Evolutionary conservation across 1,284 basidiomycete genomes (phyloP).

Genomic region (Vanrija sp.): DNA sequence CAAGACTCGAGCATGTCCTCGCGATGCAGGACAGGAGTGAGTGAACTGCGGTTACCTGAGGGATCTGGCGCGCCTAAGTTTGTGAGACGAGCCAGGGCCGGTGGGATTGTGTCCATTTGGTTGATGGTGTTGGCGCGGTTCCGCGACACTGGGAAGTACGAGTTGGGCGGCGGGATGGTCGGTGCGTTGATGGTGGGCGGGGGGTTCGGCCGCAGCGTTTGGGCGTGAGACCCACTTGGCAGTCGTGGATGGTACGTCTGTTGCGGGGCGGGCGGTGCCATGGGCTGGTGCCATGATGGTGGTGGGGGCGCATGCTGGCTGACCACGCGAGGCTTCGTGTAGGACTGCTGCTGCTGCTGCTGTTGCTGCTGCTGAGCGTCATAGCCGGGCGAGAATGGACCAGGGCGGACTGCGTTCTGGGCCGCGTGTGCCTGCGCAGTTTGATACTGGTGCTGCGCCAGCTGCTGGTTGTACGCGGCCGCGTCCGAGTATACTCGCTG

Average conservation of each 20-base stretch:
- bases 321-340: conserved; percentile 9
- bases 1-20: conserved; percentile 86
- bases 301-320: conserved; percentile 42
- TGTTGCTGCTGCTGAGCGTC: conserved; percentile 16
- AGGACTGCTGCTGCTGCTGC: conserved; percentile 6
- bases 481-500: conserved; percentile 86
- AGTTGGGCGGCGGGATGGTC: conserved; percentile 51
- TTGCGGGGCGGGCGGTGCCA: conserved; percentile 23
- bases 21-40: conserved; percentile 82
- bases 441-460: conserved; percentile 89
- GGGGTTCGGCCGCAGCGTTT: conserved; percentile 34
- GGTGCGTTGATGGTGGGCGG: conserved; percentile 43
- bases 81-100: conserved; percentile 79
- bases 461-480: conserved; percentile 88
- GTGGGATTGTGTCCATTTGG: conserved; percentile 83
- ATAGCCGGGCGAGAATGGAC: conserved; percentile 36
- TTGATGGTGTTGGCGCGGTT: conserved; percentile 80
- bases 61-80: conserved; percentile 79
- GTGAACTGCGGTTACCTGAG: conserved; percentile 61
- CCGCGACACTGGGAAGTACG: conserved; percentile 62
- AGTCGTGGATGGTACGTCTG: conserved; percentile 30
- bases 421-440: conserved; percentile 61
- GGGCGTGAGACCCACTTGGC: conserved; percentile 9
- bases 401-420: conserved; percentile 26
- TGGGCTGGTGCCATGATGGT: conserved; percentile 18